Evolutionary conservation across 2,329 filamentous ascomycete genomes (phyloP).

Genomic region (Aspergillus oerlinghausenensis): DNA sequence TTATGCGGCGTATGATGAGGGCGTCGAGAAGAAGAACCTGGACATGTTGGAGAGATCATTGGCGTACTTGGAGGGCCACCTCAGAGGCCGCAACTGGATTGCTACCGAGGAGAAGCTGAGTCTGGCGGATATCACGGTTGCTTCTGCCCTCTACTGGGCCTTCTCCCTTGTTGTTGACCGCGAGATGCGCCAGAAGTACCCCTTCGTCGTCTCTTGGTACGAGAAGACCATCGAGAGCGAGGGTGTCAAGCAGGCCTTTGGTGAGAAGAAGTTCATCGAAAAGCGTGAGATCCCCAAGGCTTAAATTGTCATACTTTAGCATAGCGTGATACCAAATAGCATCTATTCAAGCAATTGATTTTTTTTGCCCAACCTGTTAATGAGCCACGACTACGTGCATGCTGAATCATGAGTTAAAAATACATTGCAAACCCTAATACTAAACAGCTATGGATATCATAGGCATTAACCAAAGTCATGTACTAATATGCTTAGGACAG

Average conservation of each 20-base stretch:
- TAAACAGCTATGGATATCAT: background rate
- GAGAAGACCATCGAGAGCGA: constrained; percentile 7
- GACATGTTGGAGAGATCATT: constrained; percentile 18
- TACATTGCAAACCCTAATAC: background rate
- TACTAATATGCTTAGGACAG: background rate
- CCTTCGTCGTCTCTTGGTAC: constrained; percentile 20
- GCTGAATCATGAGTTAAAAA: background rate
- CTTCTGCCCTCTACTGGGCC: constrained; percentile 21
- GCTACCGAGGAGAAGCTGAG: constrained; percentile 17
- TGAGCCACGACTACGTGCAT: too few species aligned
- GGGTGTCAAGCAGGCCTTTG: constrained; percentile 20
- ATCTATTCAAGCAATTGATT: too few species aligned
- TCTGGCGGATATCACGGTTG: constrained; percentile 26
- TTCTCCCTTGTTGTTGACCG: constrained; percentile 21
- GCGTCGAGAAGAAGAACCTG: constrained; percentile 13
- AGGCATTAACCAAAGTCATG: background rate
- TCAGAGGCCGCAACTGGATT: constrained; percentile 20
- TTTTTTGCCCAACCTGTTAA: too few species aligned
- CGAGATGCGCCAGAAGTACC: constrained; percentile 24
- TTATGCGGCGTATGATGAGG: constrained; percentile 16
- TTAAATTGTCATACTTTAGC: background rate
- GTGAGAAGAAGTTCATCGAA: constrained; percentile 21
- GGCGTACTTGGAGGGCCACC: constrained; percentile 15
- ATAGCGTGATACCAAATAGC: background rate
- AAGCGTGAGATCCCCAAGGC: constrained; percentile 15